Base-by-base conservation (phyloP, 108 stramenopile genomes). In the Stephanodiscus triporus region DNA sequence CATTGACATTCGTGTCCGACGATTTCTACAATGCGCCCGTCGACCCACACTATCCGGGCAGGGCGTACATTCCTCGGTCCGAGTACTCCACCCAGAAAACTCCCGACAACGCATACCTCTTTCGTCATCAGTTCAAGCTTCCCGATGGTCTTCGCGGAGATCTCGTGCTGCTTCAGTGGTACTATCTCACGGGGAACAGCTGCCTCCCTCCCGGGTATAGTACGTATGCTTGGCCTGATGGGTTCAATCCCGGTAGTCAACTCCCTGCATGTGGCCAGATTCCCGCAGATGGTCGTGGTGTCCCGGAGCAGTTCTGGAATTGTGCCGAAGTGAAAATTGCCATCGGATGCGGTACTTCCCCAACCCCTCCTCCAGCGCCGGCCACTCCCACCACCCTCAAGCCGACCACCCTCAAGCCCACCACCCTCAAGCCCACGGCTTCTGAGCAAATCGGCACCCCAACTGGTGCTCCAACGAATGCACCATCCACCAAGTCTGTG, bases 171-270 rank as follows among this genome's bases (percentile, higher is more conserved):
- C 49, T 88, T n/a, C 88, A 90, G 55, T 93, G 92, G 92, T 72
- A 76, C 27, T 93, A 93, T 66, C 40, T 86, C 8, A 93, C 90
- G 1, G 92, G 84, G 26, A 93, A 93, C 49, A 79, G 78, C 30
- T 79, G 78, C n/a, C n/a, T n/a, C n/a, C n/a, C n/a, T n/a, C n/a
- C n/a, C n/a, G n/a, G n/a, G n/a, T n/a, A n/a, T n/a, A n/a, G n/a
- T n/a, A n/a, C 27, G 2, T 79, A 79, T 49, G 34, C 66, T 42
- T 79, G 78, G 78, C 78, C 78, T 13, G 53, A 36, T 16, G 66
- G 66, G 6, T 67, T 72, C 36, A 34, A 63, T 34, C 66, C 71
- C 27, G 71, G 61, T 11, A 57, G 50, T 40, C n/a, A n/a, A n/a
- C 16, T 81, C 50, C 63, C 75, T 40, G 37, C 45, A 24, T 81